Evolutionary conservation across 352 stramenopile genomes (phyloP).

Genomic region (Halophytophthora batemanensis): DNA sequence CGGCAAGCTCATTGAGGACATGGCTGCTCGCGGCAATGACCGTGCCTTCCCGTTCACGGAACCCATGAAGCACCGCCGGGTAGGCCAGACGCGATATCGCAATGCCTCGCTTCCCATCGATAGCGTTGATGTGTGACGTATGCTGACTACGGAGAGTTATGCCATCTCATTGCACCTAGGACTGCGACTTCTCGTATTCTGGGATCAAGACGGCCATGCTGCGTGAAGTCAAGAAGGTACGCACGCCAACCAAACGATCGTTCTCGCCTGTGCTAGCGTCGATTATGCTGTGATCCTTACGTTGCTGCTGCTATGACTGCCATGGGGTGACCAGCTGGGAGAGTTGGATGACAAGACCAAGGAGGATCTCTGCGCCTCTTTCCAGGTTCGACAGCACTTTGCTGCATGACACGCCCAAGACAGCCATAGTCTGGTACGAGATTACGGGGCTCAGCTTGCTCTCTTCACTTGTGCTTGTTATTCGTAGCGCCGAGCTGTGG

Average conservation of each 20-base stretch:
- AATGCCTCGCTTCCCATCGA: no score
- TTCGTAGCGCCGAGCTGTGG: constrained; percentile 41
- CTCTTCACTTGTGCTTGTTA: background rate
- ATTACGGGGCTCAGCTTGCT: background rate
- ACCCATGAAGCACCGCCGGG: constrained; percentile 86
- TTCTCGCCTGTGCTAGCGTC: background rate
- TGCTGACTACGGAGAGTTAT: background rate
- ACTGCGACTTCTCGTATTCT: constrained; percentile 98
- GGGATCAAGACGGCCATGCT: constrained; percentile 97
- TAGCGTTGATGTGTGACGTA: no score
- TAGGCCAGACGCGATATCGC: constrained; percentile 11
- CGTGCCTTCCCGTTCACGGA: constrained; percentile 89
- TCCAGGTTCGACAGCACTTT: constrained; percentile 54
- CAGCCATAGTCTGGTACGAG: background rate
- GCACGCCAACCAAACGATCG: background rate
- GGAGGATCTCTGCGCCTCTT: constrained; percentile 93
- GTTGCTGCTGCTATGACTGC: background rate
- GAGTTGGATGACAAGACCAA: constrained; percentile 50
- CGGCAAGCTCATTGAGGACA: constrained; percentile 93
- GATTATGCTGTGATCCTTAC: background rate
- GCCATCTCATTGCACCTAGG: constrained; percentile 26
- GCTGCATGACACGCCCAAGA: background rate
- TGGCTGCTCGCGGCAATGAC: constrained; percentile 90
- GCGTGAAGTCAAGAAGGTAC: constrained; percentile 62
- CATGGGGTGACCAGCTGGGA: constrained; percentile 43